Evolutionary conservation across 345 rosid genomes (phyloP).

Genomic region (Eucalyptus curtisii): DNA sequence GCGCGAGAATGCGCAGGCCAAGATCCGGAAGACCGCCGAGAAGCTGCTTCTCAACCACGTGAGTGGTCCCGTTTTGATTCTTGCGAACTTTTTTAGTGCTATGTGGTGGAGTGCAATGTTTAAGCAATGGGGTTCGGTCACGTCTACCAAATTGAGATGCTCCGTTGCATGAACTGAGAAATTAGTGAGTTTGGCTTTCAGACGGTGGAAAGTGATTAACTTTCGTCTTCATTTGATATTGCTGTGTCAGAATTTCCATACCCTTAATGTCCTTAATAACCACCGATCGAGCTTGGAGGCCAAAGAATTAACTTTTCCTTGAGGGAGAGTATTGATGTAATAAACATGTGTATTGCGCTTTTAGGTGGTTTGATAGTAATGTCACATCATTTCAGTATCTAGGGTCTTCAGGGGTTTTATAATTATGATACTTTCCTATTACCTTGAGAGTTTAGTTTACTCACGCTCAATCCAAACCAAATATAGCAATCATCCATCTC

Average conservation of each 20-base stretch:
- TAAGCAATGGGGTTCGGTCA: background rate
- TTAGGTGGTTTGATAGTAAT: background rate
- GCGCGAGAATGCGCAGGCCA: constrained; percentile 89
- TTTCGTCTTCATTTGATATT: background rate
- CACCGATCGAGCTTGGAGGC: background rate
- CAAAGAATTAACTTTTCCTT: background rate
- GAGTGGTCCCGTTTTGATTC: background rate
- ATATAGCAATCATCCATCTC: background rate
- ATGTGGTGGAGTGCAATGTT: background rate
- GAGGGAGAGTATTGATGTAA: background rate
- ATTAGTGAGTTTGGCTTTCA: background rate
- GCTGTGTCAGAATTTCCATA: background rate
- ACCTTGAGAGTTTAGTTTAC: background rate
- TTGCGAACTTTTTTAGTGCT: background rate
- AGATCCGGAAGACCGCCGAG: constrained; percentile 90
- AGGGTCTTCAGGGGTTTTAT: background rate
- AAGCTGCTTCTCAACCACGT: constrained; percentile 83
- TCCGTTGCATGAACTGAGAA: background rate
- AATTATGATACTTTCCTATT: background rate
- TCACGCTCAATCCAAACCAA: background rate
- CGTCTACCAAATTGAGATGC: background rate
- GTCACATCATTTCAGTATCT: background rate
- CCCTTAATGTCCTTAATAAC: background rate
- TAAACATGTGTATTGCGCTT: background rate
- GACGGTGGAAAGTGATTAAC: background rate